Evolutionary conservation across 164 flowering plant genomes (phyloP).

Genomic region (Piper longum): DNA sequence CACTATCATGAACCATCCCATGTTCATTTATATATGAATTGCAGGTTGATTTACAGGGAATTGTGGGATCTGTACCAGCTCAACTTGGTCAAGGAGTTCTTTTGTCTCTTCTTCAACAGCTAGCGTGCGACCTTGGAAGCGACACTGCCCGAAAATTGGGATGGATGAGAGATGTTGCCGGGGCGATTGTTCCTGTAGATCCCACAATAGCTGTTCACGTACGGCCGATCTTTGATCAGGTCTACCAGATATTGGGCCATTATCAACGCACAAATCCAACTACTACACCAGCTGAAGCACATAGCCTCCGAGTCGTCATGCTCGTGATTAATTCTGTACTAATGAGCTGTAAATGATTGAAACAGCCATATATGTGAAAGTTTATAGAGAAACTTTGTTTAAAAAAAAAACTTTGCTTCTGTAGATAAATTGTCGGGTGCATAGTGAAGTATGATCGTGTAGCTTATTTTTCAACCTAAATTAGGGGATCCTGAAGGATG

Average conservation of each 20-base stretch:
- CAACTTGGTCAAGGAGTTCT: slow-evolving; percentile 92
- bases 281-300: slow-evolving; percentile 24
- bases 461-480: too few relatives aligned
- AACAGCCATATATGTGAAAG: background rate
- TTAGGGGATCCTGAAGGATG: too few relatives aligned
- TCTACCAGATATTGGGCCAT: slow-evolving; percentile 58
- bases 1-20: background rate
- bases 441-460: too few relatives aligned
- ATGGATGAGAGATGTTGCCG: slow-evolving; percentile 77
- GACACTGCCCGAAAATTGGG: slow-evolving; percentile 48
- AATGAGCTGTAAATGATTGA: slow-evolving; percentile 53
- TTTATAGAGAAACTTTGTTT: background rate
- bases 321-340: slow-evolving; percentile 76
- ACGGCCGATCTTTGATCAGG: slow-evolving; percentile 88
- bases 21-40: background rate
- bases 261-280: slow-evolving; percentile 36
- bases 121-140: slow-evolving; percentile 65
- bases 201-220: slow-evolving; percentile 63
- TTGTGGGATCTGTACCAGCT: slow-evolving; percentile 42
- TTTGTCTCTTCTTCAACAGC: slow-evolving; percentile 85
- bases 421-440: background rate
- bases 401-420: background rate
- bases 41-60: slow-evolving; percentile 66
- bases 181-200: slow-evolving; percentile 58
- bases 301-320: slow-evolving; percentile 56